These are phyloP conservation scores for Colletotrichum falcatum DNA, from an alignment of 2,329 filamentous ascomycete species.

Conservation along the genomic window DNA sequence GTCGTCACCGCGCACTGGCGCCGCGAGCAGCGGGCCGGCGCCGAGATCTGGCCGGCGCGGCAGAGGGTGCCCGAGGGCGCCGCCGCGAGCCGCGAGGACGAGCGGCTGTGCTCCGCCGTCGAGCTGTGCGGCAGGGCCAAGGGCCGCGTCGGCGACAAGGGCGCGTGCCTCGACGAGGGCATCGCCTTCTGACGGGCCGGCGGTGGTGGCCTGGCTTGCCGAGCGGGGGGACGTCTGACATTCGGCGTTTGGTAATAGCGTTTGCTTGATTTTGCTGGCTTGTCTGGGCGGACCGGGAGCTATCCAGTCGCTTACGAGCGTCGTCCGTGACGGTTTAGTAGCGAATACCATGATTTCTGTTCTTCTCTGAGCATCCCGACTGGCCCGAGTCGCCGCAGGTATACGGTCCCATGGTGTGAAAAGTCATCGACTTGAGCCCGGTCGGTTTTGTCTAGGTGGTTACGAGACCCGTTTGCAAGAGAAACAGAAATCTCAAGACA, in stretches of 20 bases:
- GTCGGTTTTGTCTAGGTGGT: too few species aligned
- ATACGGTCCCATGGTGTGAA: too few species aligned
- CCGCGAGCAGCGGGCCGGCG: constrained; percentile 56
- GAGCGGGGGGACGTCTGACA: not conserved
- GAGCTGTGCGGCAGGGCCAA: constrained; percentile 47
- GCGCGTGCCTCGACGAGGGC: constrained; percentile 40
- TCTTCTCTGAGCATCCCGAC: too few species aligned
- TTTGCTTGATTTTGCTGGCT: not conserved
- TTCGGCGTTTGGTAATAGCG: constrained; percentile 12
- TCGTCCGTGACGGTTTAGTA: not conserved
- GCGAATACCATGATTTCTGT: too few species aligned
- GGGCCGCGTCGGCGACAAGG: constrained; percentile 37
- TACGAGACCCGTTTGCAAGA: too few species aligned
- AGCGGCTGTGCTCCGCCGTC: constrained; percentile 51
- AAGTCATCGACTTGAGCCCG: too few species aligned
- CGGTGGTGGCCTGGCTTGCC: too few species aligned
- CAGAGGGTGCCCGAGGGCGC: constrained; percentile 49
- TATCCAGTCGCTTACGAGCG: not conserved
- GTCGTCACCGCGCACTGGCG: constrained; percentile 60
- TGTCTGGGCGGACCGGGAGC: not conserved
- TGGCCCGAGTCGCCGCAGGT: too few species aligned
- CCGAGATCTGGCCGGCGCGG: constrained; percentile 66
- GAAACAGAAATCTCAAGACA: too few species aligned
- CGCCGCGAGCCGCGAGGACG: constrained; percentile 45
- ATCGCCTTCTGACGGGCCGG: constrained; percentile 40